Evolutionary conservation across 2,329 filamentous ascomycete genomes (phyloP).

Genomic region (Calonectria pauciramosa): DNA sequence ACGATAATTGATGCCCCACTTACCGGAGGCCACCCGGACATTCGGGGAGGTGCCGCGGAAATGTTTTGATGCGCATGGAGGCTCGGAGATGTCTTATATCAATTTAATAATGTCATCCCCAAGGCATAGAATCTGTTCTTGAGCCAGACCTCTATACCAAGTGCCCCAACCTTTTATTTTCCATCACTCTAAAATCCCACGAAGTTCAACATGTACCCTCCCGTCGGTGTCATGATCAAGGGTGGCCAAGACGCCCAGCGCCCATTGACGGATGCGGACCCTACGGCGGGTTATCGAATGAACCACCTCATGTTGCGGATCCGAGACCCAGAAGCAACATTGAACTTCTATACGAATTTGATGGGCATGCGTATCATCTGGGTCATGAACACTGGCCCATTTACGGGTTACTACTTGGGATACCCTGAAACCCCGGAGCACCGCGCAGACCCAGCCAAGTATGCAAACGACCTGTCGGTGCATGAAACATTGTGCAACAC

Average conservation of each 20-base stretch:
- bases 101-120: background rate
- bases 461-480: background rate
- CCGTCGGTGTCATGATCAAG: background rate
- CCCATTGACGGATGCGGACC: background rate
- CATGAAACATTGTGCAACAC: background rate
- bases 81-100: background rate
- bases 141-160: background rate
- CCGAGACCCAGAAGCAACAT: background rate
- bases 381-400: background rate
- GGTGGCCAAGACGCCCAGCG: background rate
- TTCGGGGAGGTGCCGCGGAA: background rate
- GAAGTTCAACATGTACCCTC: background rate
- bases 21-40: background rate
- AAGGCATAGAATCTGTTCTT: background rate
- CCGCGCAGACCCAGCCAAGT: background rate
- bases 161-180: background rate
- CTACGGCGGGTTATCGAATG: background rate
- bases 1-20: background rate
- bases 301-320: background rate
- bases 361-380: background rate
- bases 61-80: background rate
- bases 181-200: background rate
- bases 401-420: background rate
- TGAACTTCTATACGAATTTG: background rate
- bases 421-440: background rate